Conservation (phyloP, 208 protist genomes). For the Leishmania amazonensis region DNA sequence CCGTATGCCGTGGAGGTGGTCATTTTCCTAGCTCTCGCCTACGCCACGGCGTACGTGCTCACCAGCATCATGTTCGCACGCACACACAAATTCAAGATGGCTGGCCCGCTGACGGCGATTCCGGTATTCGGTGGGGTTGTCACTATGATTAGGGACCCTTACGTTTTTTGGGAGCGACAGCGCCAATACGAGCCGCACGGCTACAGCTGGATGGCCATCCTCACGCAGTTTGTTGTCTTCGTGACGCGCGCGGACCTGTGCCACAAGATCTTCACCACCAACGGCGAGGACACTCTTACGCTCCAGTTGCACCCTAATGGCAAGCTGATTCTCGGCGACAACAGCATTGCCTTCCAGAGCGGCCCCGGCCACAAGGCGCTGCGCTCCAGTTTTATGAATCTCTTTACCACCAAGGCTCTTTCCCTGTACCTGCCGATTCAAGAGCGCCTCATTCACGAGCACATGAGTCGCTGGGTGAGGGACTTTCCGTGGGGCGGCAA, state of each 20-base stretch:
- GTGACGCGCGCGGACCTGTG: constrained; percentile 77
- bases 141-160: constrained; percentile 82
- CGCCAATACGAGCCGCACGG: constrained; percentile 69
- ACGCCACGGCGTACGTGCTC: constrained; percentile 53
- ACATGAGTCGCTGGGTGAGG: constrained; percentile 66
- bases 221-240: constrained; percentile 80
- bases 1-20: constrained; percentile 61
- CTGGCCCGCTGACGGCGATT: constrained; percentile 58
- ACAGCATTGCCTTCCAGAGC: constrained; percentile 89
- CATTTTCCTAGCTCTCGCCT: constrained; percentile 60
- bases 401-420: constrained; percentile 84
- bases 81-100: constrained; percentile 76
- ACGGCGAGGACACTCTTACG: constrained; percentile 76
- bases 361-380: constrained; percentile 83
- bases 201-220: constrained; percentile 81
- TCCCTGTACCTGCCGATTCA: constrained; percentile 85
- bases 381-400: constrained; percentile 85
- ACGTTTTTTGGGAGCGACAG: constrained; percentile 83
- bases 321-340: constrained; percentile 84
- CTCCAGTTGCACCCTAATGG: constrained; percentile 85
- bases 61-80: constrained; percentile 70
- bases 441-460: constrained; percentile 71
- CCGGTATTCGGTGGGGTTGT: constrained; percentile 73
- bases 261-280: constrained; percentile 83
- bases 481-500: constrained; percentile 55